phyloP scores from a whole-genome alignment of 257 asterid genomes.

The Verbena officinalis region DNA sequence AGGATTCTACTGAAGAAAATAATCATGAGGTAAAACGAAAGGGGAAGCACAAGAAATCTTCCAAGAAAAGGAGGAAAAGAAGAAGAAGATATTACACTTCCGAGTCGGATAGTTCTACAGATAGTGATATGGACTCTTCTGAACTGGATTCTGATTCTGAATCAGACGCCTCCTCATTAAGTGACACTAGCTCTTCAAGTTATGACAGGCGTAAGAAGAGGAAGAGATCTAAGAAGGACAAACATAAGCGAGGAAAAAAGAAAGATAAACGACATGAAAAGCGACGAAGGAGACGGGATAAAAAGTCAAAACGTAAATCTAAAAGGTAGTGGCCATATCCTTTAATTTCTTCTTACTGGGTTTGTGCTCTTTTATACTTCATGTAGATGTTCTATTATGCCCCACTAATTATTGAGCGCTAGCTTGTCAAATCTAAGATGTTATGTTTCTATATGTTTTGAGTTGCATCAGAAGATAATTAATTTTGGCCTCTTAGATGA shows the following conservation, averaged over 20 bases:
- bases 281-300: conserved; percentile 83
- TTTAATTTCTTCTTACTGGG: neutral
- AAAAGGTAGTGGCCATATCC: conserved; percentile 53
- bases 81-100: conserved; percentile 73
- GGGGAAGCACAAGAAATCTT: conserved; percentile 81
- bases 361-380: neutral
- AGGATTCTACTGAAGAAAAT: conserved; percentile 46
- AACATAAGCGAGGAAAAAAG: conserved; percentile 66
- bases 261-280: conserved; percentile 74
- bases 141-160: conserved; percentile 89
- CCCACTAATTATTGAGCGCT: neutral
- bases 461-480: neutral
- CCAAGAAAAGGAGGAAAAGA: conserved; percentile 73
- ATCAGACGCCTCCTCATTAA: conserved; percentile 60
- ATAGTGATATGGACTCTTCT: conserved; percentile 70
- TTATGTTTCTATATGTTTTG: neutral
- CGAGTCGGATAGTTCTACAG: conserved; percentile 85
- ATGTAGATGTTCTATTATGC: neutral
- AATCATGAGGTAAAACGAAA: conserved; percentile 54
- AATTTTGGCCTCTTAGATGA: no score
- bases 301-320: conserved; percentile 70
- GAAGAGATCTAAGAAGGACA: conserved; percentile 82
- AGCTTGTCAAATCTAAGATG: conserved; percentile 7
- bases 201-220: conserved; percentile 80
- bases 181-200: conserved; percentile 80